These are phyloP conservation scores for Scutellaria barbata DNA, from an alignment of 257 asterid species.

Conservation along the genomic window DNA sequence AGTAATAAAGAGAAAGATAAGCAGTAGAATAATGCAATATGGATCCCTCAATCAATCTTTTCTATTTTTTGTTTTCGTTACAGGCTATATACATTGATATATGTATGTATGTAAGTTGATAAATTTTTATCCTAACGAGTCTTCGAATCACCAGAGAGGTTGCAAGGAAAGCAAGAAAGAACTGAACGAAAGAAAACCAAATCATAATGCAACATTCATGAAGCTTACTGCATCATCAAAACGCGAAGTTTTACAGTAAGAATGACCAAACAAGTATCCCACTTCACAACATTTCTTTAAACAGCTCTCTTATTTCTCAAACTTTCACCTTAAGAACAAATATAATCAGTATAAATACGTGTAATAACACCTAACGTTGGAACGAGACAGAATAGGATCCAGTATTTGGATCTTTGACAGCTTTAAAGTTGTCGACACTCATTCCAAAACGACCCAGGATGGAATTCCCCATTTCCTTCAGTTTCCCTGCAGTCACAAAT, in stretches of 20 bases:
- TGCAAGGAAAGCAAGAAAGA: background rate
- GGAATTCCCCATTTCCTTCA: slow-evolving; percentile 91
- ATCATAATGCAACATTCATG: slow-evolving; percentile 2
- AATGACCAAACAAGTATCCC: slow-evolving; percentile 17
- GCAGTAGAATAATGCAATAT: background rate
- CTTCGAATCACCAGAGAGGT: too few relatives aligned
- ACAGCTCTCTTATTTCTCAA: slow-evolving; percentile 16
- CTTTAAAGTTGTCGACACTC: slow-evolving; percentile 91
- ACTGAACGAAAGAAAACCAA: background rate
- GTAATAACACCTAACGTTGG: slow-evolving; percentile 54
- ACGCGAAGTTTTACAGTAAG: slow-evolving; percentile 20
- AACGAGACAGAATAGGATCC: slow-evolving; percentile 85
- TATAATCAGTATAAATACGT: slow-evolving; percentile 11
- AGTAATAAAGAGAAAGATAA: slow-evolving; percentile 17
- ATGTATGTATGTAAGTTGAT: too few relatives aligned
- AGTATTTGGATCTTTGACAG: slow-evolving; percentile 88
- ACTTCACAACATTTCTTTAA: background rate
- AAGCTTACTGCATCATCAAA: slow-evolving; percentile 19
- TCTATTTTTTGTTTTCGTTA: too few relatives aligned
- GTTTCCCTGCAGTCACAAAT: slow-evolving; percentile 63
- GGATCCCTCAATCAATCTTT: background rate
- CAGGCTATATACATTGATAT: too few relatives aligned
- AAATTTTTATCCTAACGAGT: too few relatives aligned
- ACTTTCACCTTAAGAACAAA: background rate
- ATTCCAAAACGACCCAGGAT: slow-evolving; percentile 91